Evolutionary conservation across 1,284 basidiomycete species (phyloP).

Genomic region (Papiliotrema fonsecae): DNA sequence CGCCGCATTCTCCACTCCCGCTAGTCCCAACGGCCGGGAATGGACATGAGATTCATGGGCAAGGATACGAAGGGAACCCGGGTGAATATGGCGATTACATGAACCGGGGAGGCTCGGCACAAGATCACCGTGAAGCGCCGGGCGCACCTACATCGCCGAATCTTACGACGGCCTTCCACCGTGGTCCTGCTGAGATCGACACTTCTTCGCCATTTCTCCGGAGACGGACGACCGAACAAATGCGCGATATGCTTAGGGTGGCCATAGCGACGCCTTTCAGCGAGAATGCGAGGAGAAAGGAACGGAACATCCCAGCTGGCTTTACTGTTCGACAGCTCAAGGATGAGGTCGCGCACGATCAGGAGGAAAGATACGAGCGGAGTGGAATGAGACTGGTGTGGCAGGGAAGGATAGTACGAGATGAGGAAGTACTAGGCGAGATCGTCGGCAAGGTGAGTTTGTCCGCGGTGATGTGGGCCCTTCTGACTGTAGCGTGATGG

Average conservation of each 20-base stretch:
- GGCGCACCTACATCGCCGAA: constrained; percentile 13
- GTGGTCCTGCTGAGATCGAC: background rate
- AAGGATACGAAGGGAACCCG: too few relatives aligned
- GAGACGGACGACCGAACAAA: constrained; percentile 4
- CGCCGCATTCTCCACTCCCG: too few relatives aligned
- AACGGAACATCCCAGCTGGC: constrained; percentile 15
- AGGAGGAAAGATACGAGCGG: constrained; percentile 30
- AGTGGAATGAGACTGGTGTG: constrained; percentile 40
- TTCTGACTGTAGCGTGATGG: constrained; percentile 8
- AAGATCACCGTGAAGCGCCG: constrained; percentile 6
- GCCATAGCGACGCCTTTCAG: constrained; percentile 32
- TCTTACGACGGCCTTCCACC: constrained; percentile 8
- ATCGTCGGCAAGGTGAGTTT: constrained; percentile 24
- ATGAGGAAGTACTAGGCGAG: constrained; percentile 33
- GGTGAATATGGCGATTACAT: background rate
- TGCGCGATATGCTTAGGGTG: constrained; percentile 18
- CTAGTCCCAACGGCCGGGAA: too few relatives aligned
- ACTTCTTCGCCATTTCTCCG: constrained; percentile 8
- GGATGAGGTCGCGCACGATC: constrained; percentile 27
- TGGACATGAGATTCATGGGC: too few relatives aligned
- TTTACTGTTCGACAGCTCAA: constrained; percentile 27
- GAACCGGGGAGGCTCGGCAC: background rate
- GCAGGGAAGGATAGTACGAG: constrained; percentile 39
- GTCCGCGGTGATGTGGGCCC: background rate
- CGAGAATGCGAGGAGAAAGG: constrained; percentile 28